A percentile compares a stretch with the other conserved stretches of the same genome.
Evolutionary conservation across 306 rosid species (phyloP).

Genomic region (Cicer yamashitae): DNA sequence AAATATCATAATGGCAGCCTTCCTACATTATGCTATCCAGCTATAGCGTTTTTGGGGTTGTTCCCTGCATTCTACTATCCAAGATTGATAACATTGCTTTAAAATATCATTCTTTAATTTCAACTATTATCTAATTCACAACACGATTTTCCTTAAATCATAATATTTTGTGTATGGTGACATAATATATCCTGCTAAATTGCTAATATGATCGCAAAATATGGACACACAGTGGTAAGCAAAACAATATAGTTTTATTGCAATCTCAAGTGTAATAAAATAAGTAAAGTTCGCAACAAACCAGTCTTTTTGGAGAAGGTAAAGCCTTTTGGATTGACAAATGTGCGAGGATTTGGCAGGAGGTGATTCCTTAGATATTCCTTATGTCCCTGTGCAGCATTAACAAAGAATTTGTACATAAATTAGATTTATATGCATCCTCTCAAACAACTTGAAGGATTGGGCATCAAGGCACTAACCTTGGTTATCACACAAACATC

Average conservation of each 20-base stretch:
- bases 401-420: conserved; percentile 25
- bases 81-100: background rate
- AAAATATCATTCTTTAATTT: too few relatives aligned
- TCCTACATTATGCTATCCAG: background rate
- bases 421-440: conserved; percentile 22
- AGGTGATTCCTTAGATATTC: conserved; percentile 90
- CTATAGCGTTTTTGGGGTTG: background rate
- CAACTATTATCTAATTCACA: too few relatives aligned
- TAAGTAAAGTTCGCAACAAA: conserved; percentile 40
- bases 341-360: conserved; percentile 85
- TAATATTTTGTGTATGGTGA: background rate
- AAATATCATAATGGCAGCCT: background rate
- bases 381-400: conserved; percentile 73
- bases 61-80: background rate
- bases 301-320: conserved; percentile 82
- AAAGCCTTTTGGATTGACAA: conserved; percentile 69
- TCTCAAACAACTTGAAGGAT: conserved; percentile 23
- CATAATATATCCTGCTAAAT: conserved; percentile 1
- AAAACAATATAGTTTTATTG: conserved; percentile 2
- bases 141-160: background rate
- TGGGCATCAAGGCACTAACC: conserved; percentile 52
- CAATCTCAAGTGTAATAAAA: conserved; percentile 32
- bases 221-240: background rate
- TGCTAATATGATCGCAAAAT: background rate
- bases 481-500: conserved; percentile 94